These are phyloP conservation scores for Pterocarpus macrocarpus DNA, from an alignment of 306 rosid genomes.

Conservation along the genomic window DNA sequence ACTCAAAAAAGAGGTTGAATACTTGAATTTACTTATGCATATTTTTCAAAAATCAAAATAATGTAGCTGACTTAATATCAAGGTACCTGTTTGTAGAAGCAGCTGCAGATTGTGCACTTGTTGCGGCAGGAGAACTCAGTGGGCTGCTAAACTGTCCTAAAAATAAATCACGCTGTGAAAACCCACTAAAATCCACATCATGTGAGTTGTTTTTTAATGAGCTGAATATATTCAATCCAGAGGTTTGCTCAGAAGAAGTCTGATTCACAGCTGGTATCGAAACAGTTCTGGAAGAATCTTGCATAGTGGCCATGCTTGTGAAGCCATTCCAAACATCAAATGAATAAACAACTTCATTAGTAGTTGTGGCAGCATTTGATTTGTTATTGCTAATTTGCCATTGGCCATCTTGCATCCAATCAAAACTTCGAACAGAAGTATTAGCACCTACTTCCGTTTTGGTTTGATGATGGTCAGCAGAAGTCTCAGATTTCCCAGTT, in stretches of 20 bases:
- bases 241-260: slow-evolving; percentile 50
- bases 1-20: slow-evolving; percentile 21
- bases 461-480: slow-evolving; percentile 44
- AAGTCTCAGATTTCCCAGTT: slow-evolving; percentile 57
- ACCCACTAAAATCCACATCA: slow-evolving; percentile 60
- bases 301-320: slow-evolving; percentile 55
- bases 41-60: slow-evolving; percentile 6
- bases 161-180: slow-evolving; percentile 56
- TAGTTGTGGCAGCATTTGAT: slow-evolving; percentile 46
- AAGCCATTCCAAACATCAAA: slow-evolving; percentile 76
- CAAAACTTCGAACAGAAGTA: slow-evolving; percentile 50
- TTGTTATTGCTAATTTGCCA: slow-evolving; percentile 57
- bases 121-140: slow-evolving; percentile 50
- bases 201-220: slow-evolving; percentile 44
- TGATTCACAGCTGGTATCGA: slow-evolving; percentile 53
- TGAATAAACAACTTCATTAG: slow-evolving; percentile 49
- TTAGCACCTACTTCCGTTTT: slow-evolving; percentile 47
- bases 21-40: slow-evolving; percentile 32
- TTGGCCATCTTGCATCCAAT: slow-evolving; percentile 63
- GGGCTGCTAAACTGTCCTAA: slow-evolving; percentile 55
- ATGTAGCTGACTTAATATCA: slow-evolving; percentile 34
- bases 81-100: slow-evolving; percentile 73
- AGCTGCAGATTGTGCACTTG: slow-evolving; percentile 48
- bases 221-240: slow-evolving; percentile 60
- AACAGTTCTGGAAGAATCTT: slow-evolving; percentile 55